Conservation (phyloP, 208 protist species). For the Leishmania lainsoni region DNA sequence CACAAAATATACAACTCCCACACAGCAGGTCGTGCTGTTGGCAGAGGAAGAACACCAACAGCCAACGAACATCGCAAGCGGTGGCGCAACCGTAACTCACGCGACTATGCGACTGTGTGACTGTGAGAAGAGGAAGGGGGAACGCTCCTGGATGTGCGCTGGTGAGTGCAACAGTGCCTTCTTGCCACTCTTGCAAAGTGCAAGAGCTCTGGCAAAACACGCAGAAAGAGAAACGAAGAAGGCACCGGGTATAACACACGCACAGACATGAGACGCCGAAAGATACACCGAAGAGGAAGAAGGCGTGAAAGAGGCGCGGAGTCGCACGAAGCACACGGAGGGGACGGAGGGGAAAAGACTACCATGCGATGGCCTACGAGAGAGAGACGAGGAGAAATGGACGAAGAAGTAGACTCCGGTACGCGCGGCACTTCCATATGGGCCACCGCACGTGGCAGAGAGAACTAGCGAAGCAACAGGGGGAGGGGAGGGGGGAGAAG, state of each 20-base stretch:
- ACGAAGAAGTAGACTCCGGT: not conserved
- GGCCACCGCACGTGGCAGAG: not conserved
- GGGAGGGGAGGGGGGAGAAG: not conserved
- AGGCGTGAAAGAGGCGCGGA: too few relatives aligned
- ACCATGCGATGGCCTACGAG: too few relatives aligned
- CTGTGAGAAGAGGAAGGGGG: not conserved
- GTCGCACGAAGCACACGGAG: too few relatives aligned
- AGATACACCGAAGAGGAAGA: not conserved
- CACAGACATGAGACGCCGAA: not conserved
- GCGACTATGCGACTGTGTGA: not conserved
- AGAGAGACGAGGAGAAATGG: conserved; percentile 2
- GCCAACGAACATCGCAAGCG: not conserved
- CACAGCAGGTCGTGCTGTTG: not conserved
- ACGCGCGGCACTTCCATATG: not conserved
- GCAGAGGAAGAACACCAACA: not conserved
- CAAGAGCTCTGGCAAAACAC: not conserved
- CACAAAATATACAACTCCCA: not conserved
- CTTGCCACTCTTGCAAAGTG: not conserved
- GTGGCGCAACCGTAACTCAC: not conserved
- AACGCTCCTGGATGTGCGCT: not conserved
- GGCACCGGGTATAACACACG: not conserved
- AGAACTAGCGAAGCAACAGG: not conserved
- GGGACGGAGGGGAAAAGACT: too few relatives aligned
- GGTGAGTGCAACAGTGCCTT: not conserved
- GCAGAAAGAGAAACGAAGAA: not conserved